Conservation (phyloP, 345 rosid species). For the Salix arbutifolia region DNA sequence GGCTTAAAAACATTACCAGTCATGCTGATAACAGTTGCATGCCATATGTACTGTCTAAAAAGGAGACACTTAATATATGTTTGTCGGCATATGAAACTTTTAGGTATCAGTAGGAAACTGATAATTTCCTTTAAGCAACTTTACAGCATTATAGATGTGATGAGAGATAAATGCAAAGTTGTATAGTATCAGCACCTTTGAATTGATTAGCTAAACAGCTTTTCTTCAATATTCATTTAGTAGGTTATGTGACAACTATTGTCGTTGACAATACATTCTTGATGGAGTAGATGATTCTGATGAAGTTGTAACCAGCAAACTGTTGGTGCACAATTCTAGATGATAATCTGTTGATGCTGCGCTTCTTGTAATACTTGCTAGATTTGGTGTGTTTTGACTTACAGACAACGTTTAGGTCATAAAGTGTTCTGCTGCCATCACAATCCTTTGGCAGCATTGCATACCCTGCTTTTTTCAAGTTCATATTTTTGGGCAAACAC, state of each 20-base stretch:
- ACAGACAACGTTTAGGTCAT: not conserved
- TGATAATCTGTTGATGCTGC: not conserved
- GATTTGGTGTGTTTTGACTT: not conserved
- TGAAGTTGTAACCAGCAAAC: not conserved
- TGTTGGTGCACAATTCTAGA: not conserved
- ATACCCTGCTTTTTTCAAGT: not conserved
- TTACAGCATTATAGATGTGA: not conserved
- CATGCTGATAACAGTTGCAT: not conserved
- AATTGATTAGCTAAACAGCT: not conserved
- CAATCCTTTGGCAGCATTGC: not conserved
- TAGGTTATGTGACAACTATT: not conserved
- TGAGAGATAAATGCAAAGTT: not conserved
- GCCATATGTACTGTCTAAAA: not conserved
- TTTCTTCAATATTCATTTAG: not conserved
- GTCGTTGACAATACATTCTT: not conserved
- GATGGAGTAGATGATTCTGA: not conserved
- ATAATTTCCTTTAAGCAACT: not conserved
- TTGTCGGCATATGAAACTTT: not conserved
- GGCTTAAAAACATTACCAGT: not conserved
- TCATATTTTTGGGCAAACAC: not conserved
- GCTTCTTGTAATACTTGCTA: not conserved
- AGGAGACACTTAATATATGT: not conserved
- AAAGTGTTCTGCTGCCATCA: too few relatives aligned
- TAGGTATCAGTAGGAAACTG: not conserved
- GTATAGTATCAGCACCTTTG: not conserved